Base-by-base conservation (phyloP, 768 basidiomycete genomes). In the Tylopilus felleus region DNA sequence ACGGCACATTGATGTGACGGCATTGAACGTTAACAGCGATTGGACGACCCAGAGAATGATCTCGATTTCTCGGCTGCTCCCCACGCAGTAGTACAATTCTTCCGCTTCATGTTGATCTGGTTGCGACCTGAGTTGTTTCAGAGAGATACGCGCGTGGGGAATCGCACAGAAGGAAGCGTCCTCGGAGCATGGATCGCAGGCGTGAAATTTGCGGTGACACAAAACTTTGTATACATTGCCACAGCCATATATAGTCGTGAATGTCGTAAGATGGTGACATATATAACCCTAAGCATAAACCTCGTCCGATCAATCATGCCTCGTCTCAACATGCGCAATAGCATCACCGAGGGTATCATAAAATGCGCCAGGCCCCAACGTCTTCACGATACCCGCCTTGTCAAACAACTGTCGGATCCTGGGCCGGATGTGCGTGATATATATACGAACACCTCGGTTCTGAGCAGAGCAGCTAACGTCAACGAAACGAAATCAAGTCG, bases 341-440 rank as follows among this genome's bases (percentile, higher is more conserved):
- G 77, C 79, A 36, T 68, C 70, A 27, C 71, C 65, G 16, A 80
- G 70, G 42, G 76, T 77, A 51, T 73, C 70, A 51, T 72, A 76
- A 60, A 81, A 76, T 6, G 72, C 71, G 22, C 73, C 71, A n/a
- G 70, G 67, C 23, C 80, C 80, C 9, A 80, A 65, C 38, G 80
- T 59, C 39, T 60, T 56, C 14, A 74, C 68, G 29, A 80, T 71
- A 4, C 80, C 79, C 12, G 75, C 80, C 12, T 68, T 68, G 52
- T 75, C 74, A 52, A 80, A 80, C 58, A 67, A 60, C 23, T 60
- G 53, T 21, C 69, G 72, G 31, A 77, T 72, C 0, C 56, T 56
- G 2, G 62, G 39, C 33, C 75, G 76, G 35, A 80, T 68, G 44
- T 80, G 79, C 17, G 79, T 75, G 59, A 80, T 71, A 58, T 75